Evolutionary conservation across 805 yeast genomes (phyloP).

Genomic region (Kodamaea restingae): DNA sequence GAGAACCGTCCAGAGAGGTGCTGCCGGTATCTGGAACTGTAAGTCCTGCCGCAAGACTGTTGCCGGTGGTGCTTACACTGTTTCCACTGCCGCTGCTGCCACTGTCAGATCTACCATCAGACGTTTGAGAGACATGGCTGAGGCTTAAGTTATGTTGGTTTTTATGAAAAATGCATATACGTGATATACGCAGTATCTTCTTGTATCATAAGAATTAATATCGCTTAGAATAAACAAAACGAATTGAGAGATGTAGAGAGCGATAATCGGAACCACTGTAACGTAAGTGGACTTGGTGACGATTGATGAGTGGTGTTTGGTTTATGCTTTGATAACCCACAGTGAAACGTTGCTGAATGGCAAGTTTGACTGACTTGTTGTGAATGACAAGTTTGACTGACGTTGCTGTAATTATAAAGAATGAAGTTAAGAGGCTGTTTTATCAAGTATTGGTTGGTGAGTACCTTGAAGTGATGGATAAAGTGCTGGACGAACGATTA

Average conservation of each 20-base stretch:
- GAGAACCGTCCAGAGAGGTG: slow-evolving; percentile 95
- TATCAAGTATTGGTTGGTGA: too few species aligned
- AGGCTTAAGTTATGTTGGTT: slow-evolving; percentile 65
- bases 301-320: too few species aligned
- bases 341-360: too few species aligned
- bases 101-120: slow-evolving; percentile 99
- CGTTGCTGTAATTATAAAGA: too few species aligned
- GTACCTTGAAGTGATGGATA: too few species aligned
- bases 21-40: slow-evolving; percentile 99
- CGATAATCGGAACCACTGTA: neutral
- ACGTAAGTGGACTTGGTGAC: too few species aligned
- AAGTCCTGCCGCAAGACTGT: slow-evolving; percentile 91
- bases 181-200: slow-evolving; percentile 4
- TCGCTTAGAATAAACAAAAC: slow-evolving; percentile 6
- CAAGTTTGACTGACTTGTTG: too few species aligned
- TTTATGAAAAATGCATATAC: slow-evolving; percentile 7
- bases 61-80: slow-evolving; percentile 99
- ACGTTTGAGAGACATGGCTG: slow-evolving; percentile 99
- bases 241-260: neutral
- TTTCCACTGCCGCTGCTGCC: slow-evolving; percentile 99
- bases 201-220: slow-evolving; percentile 12
- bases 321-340: too few species aligned
- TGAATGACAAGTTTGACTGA: too few species aligned
- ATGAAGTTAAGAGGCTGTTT: too few species aligned
- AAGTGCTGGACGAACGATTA: too few species aligned